These are phyloP conservation scores for Cercospora sp. DNA, from an alignment of 2,329 filamentous ascomycete species.

Conservation along the genomic window DNA sequence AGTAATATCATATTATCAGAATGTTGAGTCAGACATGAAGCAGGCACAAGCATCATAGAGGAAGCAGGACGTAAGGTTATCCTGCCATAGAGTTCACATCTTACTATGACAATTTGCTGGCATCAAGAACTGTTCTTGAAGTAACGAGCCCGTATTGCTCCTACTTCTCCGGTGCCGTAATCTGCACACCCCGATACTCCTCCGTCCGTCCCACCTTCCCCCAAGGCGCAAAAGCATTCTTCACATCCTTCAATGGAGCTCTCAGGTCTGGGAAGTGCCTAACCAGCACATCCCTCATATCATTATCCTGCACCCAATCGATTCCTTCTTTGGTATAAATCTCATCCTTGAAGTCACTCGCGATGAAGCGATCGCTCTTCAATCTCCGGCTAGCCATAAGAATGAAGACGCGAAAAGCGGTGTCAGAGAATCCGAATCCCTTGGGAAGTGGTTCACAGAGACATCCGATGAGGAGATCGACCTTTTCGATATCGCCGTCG, in stretches of 20 bases:
- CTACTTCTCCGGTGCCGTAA: slow-evolving; percentile 23
- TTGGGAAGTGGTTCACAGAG: slow-evolving; percentile 47
- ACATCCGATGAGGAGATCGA: slow-evolving; percentile 48
- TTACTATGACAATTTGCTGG: background rate
- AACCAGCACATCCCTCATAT: slow-evolving; percentile 47
- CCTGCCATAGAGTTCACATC: background rate
- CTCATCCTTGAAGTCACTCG: slow-evolving; percentile 43
- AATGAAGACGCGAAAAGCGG: slow-evolving; percentile 51
- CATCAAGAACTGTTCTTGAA: background rate
- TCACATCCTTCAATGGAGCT: slow-evolving; percentile 34
- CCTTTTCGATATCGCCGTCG: slow-evolving; percentile 44
- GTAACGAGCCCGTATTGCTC: background rate
- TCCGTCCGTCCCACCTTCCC: slow-evolving; percentile 11
- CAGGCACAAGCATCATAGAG: background rate
- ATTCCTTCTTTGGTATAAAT: slow-evolving; percentile 47
- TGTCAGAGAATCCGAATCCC: slow-evolving; percentile 53
- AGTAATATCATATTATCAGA: background rate
- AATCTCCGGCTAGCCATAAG: slow-evolving; percentile 47
- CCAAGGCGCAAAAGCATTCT: slow-evolving; percentile 43
- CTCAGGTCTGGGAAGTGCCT: slow-evolving; percentile 48
- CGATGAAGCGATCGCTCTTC: slow-evolving; percentile 51
- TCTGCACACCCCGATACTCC: slow-evolving; percentile 1
- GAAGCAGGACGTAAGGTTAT: background rate
- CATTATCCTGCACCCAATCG: slow-evolving; percentile 46
- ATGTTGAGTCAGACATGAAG: background rate